Percentiles rank a stretch among this genome's conserved stretches.
These are phyloP conservation scores for Cryptosporidium felis DNA, from an alignment of 169 alveolate species.

Conservation along the genomic window DNA sequence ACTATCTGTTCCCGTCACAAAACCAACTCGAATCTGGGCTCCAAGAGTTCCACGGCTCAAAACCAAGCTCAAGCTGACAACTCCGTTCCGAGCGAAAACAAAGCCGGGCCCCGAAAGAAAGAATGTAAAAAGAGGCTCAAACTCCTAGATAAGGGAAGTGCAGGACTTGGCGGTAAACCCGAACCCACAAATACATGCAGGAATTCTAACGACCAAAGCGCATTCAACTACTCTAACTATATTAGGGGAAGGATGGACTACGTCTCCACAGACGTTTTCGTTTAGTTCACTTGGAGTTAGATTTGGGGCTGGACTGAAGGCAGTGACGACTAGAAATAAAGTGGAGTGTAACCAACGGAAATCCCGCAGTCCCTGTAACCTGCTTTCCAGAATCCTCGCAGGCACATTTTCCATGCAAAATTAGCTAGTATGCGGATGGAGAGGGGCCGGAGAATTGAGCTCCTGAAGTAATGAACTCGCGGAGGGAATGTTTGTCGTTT, in stretches of 20 bases:
- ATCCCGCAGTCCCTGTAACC: background rate
- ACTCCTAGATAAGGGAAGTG: background rate
- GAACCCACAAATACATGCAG: background rate
- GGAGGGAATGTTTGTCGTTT: too few species aligned
- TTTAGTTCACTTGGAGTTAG: background rate
- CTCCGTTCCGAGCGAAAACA: background rate
- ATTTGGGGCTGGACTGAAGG: too few species aligned
- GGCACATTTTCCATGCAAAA: too few species aligned
- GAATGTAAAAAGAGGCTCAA: background rate
- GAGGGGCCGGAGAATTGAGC: too few species aligned
- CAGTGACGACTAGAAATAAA: too few species aligned
- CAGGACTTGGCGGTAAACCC: background rate
- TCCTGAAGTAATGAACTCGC: too few species aligned
- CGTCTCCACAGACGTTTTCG: slow-evolving; percentile 45
- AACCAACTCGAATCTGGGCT: too few species aligned
- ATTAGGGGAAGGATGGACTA: slow-evolving; percentile 57
- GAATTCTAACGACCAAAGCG: background rate
- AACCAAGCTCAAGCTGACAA: background rate
- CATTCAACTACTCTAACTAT: slow-evolving; percentile 40
- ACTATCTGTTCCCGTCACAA: background rate
- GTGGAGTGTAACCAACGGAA: too few species aligned
- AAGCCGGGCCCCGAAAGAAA: background rate
- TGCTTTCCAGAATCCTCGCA: too few species aligned
- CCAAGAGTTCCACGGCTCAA: too few species aligned
- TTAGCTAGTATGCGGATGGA: too few species aligned